Base-by-base conservation (phyloP, 2,329 filamentous ascomycete genomes). In the Talaromyces atroroseus region DNA sequence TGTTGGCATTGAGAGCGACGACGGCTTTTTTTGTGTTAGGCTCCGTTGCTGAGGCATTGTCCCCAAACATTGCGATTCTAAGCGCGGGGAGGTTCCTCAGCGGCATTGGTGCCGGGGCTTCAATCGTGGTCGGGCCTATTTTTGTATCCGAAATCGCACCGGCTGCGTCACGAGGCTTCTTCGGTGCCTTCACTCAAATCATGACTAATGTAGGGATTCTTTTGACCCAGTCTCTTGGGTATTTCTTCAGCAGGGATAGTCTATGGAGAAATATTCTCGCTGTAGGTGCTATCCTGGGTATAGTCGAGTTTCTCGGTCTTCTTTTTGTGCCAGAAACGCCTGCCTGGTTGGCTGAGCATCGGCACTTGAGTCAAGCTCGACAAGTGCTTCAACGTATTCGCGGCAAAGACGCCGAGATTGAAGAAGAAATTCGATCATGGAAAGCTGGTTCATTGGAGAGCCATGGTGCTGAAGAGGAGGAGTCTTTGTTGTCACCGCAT, bases 91-190 rank as follows among this genome's bases (percentile, higher is more conserved):
- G 94, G 21, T 77, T 96, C 21, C 68, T 97, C 14, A 87, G 89
- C 8, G 94, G 94, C 11, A 69, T 95, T 1, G 92, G 89, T 6
- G 91, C 91, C 5, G 94, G 94, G 21, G 90, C 91, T 2, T 84
- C 91, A 1, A 92, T 94, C 2, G 94, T 99, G 20, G 89, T 96
- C 36, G 91, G 95, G 2, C 94, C 94, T 0, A 83, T 99, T 20
- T 99, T 95, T 76, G 90, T 99, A 63, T 92, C 90, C 47, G 94
- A 99, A 72, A 82, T 96, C 24, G 87, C 92, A 0, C 94, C 92
- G 3, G 84, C 84, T 0, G 76, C 79, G 16, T 82, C 87, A 62
- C 83, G 86, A 54, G 92, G 91, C 5, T 84, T 95, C 60, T 97
- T 96, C 64, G 84, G 84, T 11, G 78, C 80, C 36, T 76, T 95